phyloP scores from a whole-genome alignment of 208 protist species.

The Leishmania tropica region DNA sequence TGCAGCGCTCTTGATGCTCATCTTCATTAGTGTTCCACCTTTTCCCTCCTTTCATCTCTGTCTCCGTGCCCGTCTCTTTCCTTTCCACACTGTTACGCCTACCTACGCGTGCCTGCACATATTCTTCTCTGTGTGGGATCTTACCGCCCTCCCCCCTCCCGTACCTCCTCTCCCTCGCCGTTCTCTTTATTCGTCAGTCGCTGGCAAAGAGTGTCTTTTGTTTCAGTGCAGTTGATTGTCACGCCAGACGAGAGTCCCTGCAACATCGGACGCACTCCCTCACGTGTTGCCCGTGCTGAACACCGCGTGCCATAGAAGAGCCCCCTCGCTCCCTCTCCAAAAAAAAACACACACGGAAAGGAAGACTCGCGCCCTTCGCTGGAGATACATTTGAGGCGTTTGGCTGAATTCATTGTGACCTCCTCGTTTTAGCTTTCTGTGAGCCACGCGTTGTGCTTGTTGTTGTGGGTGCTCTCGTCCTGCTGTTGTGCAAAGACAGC shows the following conservation, averaged over 20 bases:
- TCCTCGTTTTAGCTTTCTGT: neutral
- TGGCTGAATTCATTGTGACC: neutral
- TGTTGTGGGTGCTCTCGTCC: neutral
- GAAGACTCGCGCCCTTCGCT: neutral
- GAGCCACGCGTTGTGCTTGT: neutral
- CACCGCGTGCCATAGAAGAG: neutral
- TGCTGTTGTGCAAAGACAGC: neutral
- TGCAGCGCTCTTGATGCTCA: neutral
- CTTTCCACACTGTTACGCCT: neutral
- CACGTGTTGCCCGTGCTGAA: neutral
- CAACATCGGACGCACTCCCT: neutral
- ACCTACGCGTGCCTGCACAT: neutral
- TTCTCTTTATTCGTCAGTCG: neutral
- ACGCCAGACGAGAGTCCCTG: neutral
- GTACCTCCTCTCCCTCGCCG: neutral
- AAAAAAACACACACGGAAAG: neutral
- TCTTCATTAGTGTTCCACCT: neutral
- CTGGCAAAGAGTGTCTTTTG: neutral
- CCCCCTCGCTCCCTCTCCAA: neutral
- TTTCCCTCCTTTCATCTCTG: neutral
- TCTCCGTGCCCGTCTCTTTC: neutral
- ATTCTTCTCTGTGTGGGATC: neutral
- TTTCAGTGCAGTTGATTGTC: neutral
- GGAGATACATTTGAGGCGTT: neutral
- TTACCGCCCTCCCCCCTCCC: neutral